Evolutionary conservation across 2,329 filamentous ascomycete genomes (phyloP).

Genomic region (Leptosphaerulina australis): DNA sequence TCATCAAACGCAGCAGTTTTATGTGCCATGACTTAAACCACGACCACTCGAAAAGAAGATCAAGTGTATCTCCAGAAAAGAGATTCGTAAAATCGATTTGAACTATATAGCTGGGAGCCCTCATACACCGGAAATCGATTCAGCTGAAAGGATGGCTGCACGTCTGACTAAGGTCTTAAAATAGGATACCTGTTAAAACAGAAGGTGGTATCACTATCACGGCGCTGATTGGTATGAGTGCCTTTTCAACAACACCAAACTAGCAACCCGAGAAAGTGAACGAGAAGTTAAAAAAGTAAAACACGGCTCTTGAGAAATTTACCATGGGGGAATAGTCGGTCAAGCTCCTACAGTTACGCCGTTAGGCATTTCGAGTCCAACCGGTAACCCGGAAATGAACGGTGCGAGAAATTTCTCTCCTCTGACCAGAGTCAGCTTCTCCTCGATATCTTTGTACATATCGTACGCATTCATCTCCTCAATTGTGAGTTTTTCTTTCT

Average conservation of each 20-base stretch:
- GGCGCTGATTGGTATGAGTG: no score
- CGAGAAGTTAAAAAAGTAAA: slow-evolving; percentile 3
- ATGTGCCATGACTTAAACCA: slow-evolving; percentile 2
- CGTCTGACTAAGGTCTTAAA: slow-evolving; percentile 4
- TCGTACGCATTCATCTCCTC: slow-evolving; percentile 68
- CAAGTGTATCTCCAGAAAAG: no score
- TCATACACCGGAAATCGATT: no score
- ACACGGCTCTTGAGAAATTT: not conserved
- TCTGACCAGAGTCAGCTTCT: slow-evolving; percentile 16
- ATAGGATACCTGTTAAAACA: not conserved
- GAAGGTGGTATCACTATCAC: no score
- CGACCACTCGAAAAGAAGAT: no score
- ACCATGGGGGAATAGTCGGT: not conserved
- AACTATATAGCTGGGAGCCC: no score
- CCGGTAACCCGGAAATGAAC: slow-evolving; percentile 13
- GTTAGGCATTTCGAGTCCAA: slow-evolving; percentile 19
- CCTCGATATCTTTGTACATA: slow-evolving; percentile 32
- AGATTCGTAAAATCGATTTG: no score
- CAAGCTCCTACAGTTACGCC: slow-evolving; percentile 18
- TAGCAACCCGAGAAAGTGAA: not conserved
- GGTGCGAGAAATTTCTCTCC: slow-evolving; percentile 15
- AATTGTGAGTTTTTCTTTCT: slow-evolving; percentile 67
- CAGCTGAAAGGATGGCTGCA: not conserved
- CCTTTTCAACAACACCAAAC: no score
- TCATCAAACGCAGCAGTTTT: slow-evolving; percentile 1